A percentile compares a stretch with the other conserved stretches of the same genome.
Conservation (phyloP, 2,329 filamentous ascomycete species). For the Dendrostoma leiphaemia region DNA sequence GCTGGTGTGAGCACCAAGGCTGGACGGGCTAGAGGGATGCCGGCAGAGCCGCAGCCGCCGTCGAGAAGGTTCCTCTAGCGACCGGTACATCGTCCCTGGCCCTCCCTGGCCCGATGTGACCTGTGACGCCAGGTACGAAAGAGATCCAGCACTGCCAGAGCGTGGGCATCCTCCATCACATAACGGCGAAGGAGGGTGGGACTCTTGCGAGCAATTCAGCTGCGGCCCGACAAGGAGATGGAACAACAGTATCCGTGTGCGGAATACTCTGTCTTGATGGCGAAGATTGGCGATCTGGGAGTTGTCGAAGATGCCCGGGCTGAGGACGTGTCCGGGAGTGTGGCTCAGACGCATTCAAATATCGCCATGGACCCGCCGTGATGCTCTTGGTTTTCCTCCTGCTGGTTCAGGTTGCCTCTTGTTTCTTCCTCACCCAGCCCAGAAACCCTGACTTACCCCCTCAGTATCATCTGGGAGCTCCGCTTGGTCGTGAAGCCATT, state of each 20-base stretch:
- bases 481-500: neutral
- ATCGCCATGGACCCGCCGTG: neutral
- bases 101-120: neutral
- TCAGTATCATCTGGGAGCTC: neutral
- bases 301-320: no score
- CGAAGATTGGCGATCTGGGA: no score
- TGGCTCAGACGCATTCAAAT: neutral
- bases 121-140: neutral
- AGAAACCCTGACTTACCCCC: neutral
- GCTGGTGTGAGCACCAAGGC: no score
- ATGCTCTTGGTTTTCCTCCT: neutral
- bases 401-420: neutral
- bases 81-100: no score
- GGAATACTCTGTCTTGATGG: neutral
- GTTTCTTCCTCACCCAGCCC: neutral
- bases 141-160: no score
- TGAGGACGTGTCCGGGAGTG: no score
- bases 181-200: neutral
- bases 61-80: no score
- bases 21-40: neutral
- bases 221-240: neutral
- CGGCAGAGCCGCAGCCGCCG: neutral
- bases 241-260: no score
- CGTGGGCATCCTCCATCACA: no score
- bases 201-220: neutral